Conservation (phyloP, 1,284 basidiomycete genomes). For the Apiotrichum mycotoxinovorans region DNA sequence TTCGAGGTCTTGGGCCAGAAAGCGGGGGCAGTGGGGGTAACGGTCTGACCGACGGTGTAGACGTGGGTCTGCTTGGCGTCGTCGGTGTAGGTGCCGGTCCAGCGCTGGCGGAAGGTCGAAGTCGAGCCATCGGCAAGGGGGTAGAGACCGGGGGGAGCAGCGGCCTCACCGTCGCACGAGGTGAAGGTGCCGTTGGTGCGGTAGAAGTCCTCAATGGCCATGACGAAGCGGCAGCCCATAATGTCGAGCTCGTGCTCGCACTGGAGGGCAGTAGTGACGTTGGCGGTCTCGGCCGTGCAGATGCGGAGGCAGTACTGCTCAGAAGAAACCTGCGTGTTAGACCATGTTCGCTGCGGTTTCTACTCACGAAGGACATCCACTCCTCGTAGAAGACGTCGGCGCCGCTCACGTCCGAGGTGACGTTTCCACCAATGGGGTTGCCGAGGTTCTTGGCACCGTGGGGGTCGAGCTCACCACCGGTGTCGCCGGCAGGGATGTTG, state of each 20-base stretch:
- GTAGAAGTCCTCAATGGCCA: constrained; percentile 47
- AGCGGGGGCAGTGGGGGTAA: constrained; percentile 37
- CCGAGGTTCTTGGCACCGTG: constrained; percentile 51
- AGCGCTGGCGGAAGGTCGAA: constrained; percentile 51
- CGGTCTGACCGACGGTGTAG: constrained; percentile 41
- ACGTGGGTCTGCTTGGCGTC: constrained; percentile 10
- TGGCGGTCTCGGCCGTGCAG: constrained; percentile 46
- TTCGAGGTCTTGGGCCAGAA: constrained; percentile 46
- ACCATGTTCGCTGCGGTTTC: neutral
- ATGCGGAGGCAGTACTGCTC: constrained; percentile 51
- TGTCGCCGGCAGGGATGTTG: constrained; percentile 52
- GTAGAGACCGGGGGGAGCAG: constrained; percentile 49
- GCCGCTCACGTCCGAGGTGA: constrained; percentile 53
- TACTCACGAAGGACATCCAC: constrained; percentile 51
- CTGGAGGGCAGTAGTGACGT: constrained; percentile 39
- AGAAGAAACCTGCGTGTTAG: constrained; percentile 41
- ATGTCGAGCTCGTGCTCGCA: constrained; percentile 48
- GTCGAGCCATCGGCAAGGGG: constrained; percentile 38
- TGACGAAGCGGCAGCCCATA: constrained; percentile 52
- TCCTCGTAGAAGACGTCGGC: constrained; percentile 55
- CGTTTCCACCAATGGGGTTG: constrained; percentile 56
- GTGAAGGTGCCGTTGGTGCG: constrained; percentile 45
- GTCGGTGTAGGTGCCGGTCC: constrained; percentile 42
- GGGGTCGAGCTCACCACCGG: constrained; percentile 53
- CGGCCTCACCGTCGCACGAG: constrained; percentile 49